phyloP scores from a whole-genome alignment of 306 rosid species.

The Gynostemma pentaphyllum region DNA sequence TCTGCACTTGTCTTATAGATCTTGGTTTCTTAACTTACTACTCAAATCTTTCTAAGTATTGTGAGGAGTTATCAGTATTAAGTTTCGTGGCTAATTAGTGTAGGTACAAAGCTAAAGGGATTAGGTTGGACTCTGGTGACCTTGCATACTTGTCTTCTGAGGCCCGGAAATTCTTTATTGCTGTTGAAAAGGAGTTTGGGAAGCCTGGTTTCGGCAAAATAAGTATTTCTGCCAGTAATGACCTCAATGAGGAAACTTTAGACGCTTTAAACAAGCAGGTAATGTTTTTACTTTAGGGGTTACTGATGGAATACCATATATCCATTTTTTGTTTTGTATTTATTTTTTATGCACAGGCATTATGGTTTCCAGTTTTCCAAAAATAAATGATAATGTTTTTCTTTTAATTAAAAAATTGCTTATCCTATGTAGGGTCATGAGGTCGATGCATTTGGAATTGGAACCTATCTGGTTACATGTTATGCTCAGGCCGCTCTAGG shows the following conservation, averaged over 20 bases:
- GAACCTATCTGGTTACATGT: conserved; percentile 92
- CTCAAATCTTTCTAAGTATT: background rate
- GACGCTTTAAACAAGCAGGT: conserved; percentile 98
- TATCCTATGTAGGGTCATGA: conserved; percentile 68
- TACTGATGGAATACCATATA: too few relatives aligned
- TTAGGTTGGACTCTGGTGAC: conserved; percentile 94
- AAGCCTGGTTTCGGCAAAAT: conserved; percentile 50
- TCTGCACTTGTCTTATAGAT: background rate
- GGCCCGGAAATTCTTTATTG: conserved; percentile 49
- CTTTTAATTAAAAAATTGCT: conserved; percentile 9
- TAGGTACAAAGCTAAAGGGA: conserved; percentile 77
- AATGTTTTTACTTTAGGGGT: background rate
- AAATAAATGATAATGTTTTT: background rate
- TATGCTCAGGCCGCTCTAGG: conserved; percentile 98
- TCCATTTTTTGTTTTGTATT: background rate
- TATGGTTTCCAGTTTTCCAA: background rate
- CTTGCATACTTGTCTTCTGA: conserved; percentile 79
- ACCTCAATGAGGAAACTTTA: conserved; percentile 90
- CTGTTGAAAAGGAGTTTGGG: conserved; percentile 66
- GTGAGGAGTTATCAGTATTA: background rate
- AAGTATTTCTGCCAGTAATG: conserved; percentile 80
- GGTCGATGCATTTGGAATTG: conserved; percentile 94
- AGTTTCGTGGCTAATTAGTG: background rate
- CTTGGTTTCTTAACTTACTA: background rate
- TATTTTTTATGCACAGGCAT: background rate